Evolutionary conservation across 2,329 filamentous ascomycete genomes (phyloP).

Genomic region (Ilyonectria destructans): DNA sequence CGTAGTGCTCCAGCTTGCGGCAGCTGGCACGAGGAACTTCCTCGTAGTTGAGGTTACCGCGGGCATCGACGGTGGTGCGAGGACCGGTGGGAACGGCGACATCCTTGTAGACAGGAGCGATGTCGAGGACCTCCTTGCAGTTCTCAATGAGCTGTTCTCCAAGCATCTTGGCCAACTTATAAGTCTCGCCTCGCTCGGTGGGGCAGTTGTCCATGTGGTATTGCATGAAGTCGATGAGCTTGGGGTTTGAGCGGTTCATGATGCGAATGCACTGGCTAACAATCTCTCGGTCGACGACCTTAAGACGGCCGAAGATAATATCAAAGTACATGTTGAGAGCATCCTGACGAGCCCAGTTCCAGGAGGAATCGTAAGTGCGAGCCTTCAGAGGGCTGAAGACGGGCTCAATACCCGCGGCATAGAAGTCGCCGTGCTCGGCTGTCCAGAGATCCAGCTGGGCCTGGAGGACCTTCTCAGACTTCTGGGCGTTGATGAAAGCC

Average conservation of each 20-base stretch:
- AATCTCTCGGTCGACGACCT: constrained; percentile 96
- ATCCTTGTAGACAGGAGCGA: constrained; percentile 94
- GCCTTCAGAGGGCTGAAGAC: constrained; percentile 95
- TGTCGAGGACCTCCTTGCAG: constrained; percentile 91
- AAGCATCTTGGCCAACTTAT: constrained; percentile 96
- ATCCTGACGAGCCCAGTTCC: constrained; percentile 99
- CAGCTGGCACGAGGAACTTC: constrained; percentile 90
- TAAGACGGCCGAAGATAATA: constrained; percentile 95
- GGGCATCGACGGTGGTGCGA: constrained; percentile 91
- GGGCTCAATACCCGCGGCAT: constrained; percentile 94
- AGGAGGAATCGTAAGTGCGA: constrained; percentile 96
- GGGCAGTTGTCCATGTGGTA: constrained; percentile 99
- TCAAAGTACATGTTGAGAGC: constrained; percentile 99
- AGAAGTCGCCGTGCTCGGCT: constrained; percentile 96
- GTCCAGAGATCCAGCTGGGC: constrained; percentile 96
- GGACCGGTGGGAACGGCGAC: constrained; percentile 93
- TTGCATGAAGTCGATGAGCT: constrained; percentile 98
- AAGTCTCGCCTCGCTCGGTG: constrained; percentile 96
- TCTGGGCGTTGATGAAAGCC: constrained; percentile 86
- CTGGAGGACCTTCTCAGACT: constrained; percentile 90
- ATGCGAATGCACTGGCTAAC: constrained; percentile 98
- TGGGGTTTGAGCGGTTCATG: constrained; percentile 99
- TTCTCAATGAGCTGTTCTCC: constrained; percentile 96
- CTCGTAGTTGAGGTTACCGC: constrained; percentile 93
- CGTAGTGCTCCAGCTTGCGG: constrained; percentile 98